Evolutionary conservation across 805 yeast genomes (phyloP), one percentile per base, ranked within the genome.

Genomic region (Wilhelminamyces savonicus): DNA sequence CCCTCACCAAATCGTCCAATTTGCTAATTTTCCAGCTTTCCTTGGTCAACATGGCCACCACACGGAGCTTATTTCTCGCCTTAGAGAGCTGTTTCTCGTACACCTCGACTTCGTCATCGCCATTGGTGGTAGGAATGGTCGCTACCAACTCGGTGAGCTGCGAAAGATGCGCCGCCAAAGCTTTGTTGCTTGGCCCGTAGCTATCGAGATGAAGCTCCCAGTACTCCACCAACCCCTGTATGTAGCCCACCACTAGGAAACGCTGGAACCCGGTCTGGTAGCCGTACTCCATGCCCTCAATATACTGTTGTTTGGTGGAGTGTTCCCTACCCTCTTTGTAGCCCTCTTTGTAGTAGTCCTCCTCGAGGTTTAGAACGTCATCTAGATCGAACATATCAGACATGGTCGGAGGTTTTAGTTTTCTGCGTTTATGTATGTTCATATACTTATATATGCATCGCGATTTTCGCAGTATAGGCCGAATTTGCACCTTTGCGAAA

Each of bases 281-380:
- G 0, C 97, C 97, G 41, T 76, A 78, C 46, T 84, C 86, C 46
- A 79, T 81, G 1, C 96, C 97, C 49, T 87, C 96, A 2, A 64
- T 40, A 29, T 56, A 65, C 27, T 86, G 87, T 24, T 76, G 71
- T 27, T 50, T 53, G 1, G 75, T 58, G 0, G 86, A 82, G 29
- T 72, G 80, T 4, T 59, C 54, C 23, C 69, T 69, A 1, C 95
- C 97, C 37, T 84, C 92, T 28, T 56, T 44, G 48, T 56, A 82
- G 1, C 97, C 96, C 36, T 74, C 75, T 5, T 69, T 52, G 48
- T 84, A 87, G 52, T 45, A 66, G 46, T 70, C 62, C 23, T 73
- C 65, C 45, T 84, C 94, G 16, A 81, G 48, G 40, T 75, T 67
- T 23, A 83, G 53, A 6, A 78, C 58, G 8, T 66, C 73, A 22